phyloP scores from a whole-genome alignment of 768 basidiomycete genomes.

The Cystofilobasidium ferigula region DNA sequence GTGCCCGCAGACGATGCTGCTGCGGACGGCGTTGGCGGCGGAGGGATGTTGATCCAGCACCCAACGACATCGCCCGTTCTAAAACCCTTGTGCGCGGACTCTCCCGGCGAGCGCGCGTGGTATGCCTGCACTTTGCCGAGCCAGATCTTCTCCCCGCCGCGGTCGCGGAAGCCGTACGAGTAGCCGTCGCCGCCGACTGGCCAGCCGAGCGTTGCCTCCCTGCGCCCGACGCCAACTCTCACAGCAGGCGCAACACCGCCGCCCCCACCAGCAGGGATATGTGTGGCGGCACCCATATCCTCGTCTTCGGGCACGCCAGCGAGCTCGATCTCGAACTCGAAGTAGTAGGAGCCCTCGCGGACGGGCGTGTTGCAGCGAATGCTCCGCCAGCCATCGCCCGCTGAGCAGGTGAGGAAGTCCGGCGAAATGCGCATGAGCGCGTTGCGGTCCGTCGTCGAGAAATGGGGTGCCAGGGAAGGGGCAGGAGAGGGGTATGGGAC shows the following conservation, averaged over 20 bases:
- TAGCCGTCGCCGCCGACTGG: constrained; percentile 91
- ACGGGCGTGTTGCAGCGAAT: constrained; percentile 82
- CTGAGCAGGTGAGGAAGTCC: constrained; percentile 62
- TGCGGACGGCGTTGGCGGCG: constrained; percentile 44
- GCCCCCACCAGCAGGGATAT: constrained; percentile 40
- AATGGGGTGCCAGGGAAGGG: not conserved
- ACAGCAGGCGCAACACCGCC: constrained; percentile 73
- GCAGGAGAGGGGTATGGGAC: constrained; percentile 7
- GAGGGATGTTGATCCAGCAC: constrained; percentile 62
- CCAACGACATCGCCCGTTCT: constrained; percentile 79
- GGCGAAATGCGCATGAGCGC: constrained; percentile 65
- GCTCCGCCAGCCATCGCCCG: constrained; percentile 81
- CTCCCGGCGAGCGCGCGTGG: constrained; percentile 34
- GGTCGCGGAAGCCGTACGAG: constrained; percentile 83
- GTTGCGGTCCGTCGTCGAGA: constrained; percentile 51
- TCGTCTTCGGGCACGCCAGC: constrained; percentile 27
- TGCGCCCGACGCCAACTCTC: constrained; percentile 77
- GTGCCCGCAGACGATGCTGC: not conserved
- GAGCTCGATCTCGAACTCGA: constrained; percentile 69
- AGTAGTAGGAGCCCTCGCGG: constrained; percentile 82
- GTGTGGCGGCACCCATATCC: not conserved
- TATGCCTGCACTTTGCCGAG: constrained; percentile 71
- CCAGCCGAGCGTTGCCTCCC: constrained; percentile 85
- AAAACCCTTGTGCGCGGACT: constrained; percentile 43
- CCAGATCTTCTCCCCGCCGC: constrained; percentile 79